Evolutionary conservation across 225 moss, liverwort and hornwort genomes (phyloP), one percentile per base, ranked within the genome.

Genomic region (Polytrichum commune): DNA sequence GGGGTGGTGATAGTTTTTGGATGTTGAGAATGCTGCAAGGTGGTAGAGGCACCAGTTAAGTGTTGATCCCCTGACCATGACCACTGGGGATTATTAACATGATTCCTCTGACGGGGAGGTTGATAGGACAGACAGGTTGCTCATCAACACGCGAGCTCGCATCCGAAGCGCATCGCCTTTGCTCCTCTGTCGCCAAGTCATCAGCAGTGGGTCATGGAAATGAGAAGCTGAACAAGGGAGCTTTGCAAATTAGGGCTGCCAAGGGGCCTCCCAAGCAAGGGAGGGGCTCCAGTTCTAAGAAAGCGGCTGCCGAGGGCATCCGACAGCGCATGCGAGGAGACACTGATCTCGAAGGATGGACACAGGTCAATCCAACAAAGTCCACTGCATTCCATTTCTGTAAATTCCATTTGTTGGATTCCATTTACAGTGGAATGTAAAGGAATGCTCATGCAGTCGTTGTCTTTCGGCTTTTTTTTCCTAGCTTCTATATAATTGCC

Each of bases 251-350:
- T 8, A 73, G 80, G 74, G 83, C 85, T 55, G 89, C 67, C 7
- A 92, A 90, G 62, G 89, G 89, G 63, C 91, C 95, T 70, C 95
- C 93, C 23, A 91, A 79, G 70, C 90, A 91, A 89, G 95, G 95
- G 53, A 72, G 91, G 78, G 95, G 93, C 28, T 89, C 83, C 72
- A 90, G 81, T 71, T 78, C 93, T 7, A 91, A 86, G 61, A 96
- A 91, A 69, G 93, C 95, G 53, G 86, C 93, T 63, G 85, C 85
- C 4, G 86, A 85, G 19, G 93, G 91, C 20, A 73, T 90, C 67
- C 85, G 79, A 46, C 86, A 87, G 79, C 93, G 93, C 6, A 90
- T 90, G 81, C 87, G 80, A 55, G 92, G 89, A 18, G 91, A 91
- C 54, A 32, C 80, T 54, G 91, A 88, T 76, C 76, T 80, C 66